Base-by-base conservation (phyloP, 495 filamentous ascomycete species). In the Oleoguttula mirabilis region DNA sequence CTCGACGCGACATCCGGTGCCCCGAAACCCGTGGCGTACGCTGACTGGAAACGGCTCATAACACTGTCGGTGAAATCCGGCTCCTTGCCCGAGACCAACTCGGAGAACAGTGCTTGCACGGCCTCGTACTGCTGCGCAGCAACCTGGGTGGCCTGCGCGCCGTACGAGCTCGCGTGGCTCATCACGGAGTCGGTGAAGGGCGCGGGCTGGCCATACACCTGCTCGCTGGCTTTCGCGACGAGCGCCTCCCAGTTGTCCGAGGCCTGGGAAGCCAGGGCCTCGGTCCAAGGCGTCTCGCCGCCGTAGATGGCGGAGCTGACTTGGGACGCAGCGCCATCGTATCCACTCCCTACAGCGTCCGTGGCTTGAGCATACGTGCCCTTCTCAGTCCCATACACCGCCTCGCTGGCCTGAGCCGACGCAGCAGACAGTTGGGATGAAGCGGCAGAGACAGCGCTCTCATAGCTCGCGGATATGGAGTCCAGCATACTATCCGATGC, bases 11-110 rank as follows among this genome's bases (percentile, higher is more conserved):
- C 52, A 21, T 33, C 60, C 21, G 67, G 73, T 33, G 77, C 75
- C 14, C 27, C 27, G n/a, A n/a, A n/a, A 0, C 69, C 69, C 1
- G 68, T 72, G 48, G 73, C 66, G 53, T 77, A 77, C 2, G 77
- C 82, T 2, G 72, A 74, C 23, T 68, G 70, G 4, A 94, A 69
- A 16, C 79, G 72, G 41, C 65, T 76, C 64, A 86, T 72, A 0
- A 88, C 79, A 43, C 79, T 82, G 49, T 94, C 84, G 0, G 81
- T 84, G 52, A 84, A 94, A 11, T 77, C 71, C 4, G 84, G 80
- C 56, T 94, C 83, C 59, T 78, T 82, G 19, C 82, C 87, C 33
- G 64, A 55, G 20, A 94, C 63, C 2, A 94, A 64, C 52, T 94
- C 84, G 10, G 77, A 79, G 11, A 94, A 69, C 1, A 94, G 66